Percentiles rank a stretch among this genome's conserved stretches.
Conservation (phyloP, 192 early-diverging fungal species). For the Phlyctochytrium bullatum region DNA sequence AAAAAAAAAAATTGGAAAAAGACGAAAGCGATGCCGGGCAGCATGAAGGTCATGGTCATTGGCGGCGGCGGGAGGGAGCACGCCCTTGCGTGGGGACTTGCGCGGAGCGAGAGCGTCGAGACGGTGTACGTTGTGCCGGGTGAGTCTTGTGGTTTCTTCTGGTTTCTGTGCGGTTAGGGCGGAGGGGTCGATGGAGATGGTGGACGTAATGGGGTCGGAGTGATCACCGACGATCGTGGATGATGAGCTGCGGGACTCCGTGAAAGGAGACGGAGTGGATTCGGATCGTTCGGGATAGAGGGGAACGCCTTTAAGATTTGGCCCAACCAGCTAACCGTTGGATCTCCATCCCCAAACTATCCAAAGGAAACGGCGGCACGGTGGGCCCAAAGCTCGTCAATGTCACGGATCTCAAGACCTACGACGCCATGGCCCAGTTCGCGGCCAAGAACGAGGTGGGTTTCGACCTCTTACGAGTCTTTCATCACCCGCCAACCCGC, state of each 20-base stretch:
- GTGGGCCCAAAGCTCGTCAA: conserved; percentile 75
- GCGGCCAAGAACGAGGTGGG: conserved; percentile 70
- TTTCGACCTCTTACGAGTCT: neutral
- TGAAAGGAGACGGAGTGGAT: no score
- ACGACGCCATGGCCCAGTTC: conserved; percentile 74
- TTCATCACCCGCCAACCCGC: neutral
- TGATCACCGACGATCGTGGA: conserved; percentile 4
- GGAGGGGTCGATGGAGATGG: no score
- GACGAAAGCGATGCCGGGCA: neutral
- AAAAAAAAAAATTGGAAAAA: neutral
- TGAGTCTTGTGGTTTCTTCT: conserved; percentile 29
- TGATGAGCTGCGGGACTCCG: neutral
- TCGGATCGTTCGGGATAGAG: no score
- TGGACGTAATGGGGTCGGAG: no score
- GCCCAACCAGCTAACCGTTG: no score
- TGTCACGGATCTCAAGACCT: conserved; percentile 64
- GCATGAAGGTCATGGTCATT: conserved; percentile 78
- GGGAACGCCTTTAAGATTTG: no score
- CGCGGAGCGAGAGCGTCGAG: conserved; percentile 71
- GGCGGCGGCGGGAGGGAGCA: conserved; percentile 97
- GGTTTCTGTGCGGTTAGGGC: no score
- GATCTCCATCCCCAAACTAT: neutral
- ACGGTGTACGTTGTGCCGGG: conserved; percentile 91
- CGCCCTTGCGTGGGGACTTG: conserved; percentile 88
- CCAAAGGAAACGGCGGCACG: conserved; percentile 85